These are phyloP conservation scores for Selaginella moellendorffii DNA, from an alignment of 75 land plant genomes.

Conservation along the genomic window DNA sequence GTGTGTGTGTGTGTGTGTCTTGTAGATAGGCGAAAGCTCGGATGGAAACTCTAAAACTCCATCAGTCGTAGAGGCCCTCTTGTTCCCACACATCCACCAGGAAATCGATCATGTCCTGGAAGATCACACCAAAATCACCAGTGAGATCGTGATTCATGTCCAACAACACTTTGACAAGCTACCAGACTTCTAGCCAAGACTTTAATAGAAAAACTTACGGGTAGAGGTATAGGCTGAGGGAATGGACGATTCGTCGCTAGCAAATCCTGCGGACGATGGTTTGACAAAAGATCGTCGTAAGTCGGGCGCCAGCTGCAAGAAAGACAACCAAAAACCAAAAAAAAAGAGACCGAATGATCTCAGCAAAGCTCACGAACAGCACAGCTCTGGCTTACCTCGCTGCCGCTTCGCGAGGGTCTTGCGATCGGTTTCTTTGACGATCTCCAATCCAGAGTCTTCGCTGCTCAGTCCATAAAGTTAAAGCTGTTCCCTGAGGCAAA, in stretches of 20 bases:
- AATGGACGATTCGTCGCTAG: slow-evolving; percentile 60
- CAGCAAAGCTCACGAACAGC: neutral
- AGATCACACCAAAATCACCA: no score
- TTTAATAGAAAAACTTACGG: slow-evolving; percentile 32
- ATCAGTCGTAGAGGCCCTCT: slow-evolving; percentile 57
- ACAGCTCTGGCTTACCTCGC: slow-evolving; percentile 26
- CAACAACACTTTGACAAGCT: neutral
- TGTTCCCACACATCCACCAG: slow-evolving; percentile 83
- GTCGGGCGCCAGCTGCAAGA: slow-evolving; percentile 61
- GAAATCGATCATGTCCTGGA: slow-evolving; percentile 89
- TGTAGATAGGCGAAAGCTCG: no score
- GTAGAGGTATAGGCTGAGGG: slow-evolving; percentile 55
- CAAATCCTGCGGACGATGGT: slow-evolving; percentile 24
- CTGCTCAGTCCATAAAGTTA: slow-evolving; percentile 54
- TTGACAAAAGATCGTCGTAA: slow-evolving; percentile 70
- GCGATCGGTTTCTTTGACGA: slow-evolving; percentile 20
- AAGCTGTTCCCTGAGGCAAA: slow-evolving; percentile 12
- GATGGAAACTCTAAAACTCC: neutral
- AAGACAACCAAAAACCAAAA: no score
- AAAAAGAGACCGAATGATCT: neutral
- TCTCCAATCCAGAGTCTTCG: slow-evolving; percentile 62
- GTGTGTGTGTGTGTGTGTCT: no score
- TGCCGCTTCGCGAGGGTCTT: slow-evolving; percentile 37
- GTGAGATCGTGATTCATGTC: no score
- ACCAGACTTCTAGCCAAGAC: neutral